Percentiles rank a stretch among this genome's conserved stretches.
These are phyloP conservation scores for Amylocarpus encephaloides DNA, from an alignment of 2,329 filamentous ascomycete species.

Conservation along the genomic window DNA sequence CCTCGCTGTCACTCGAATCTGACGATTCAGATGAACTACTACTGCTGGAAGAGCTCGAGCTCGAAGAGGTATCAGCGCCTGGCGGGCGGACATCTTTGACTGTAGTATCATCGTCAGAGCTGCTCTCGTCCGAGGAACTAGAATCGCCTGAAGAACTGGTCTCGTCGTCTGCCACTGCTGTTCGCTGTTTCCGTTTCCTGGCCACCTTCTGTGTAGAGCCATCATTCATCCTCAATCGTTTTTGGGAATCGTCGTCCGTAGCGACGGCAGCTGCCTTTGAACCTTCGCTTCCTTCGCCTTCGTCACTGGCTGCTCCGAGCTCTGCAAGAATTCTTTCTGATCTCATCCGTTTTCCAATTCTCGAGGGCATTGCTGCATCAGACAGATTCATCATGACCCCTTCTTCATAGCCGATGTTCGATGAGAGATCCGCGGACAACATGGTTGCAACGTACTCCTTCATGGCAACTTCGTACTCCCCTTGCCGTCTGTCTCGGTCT, in stretches of 20 bases:
- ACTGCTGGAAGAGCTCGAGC: slow-evolving; percentile 25
- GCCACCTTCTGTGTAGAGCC: slow-evolving; percentile 40
- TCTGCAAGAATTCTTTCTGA: slow-evolving; percentile 52
- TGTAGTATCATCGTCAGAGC: slow-evolving; percentile 18
- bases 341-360: slow-evolving; percentile 57
- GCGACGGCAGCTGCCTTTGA: slow-evolving; percentile 8
- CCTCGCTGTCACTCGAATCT: slow-evolving; percentile 19
- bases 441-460: slow-evolving; percentile 41
- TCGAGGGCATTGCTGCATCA: slow-evolving; percentile 46
- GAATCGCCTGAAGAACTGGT: slow-evolving; percentile 20
- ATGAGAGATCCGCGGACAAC: slow-evolving; percentile 17
- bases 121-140: slow-evolving; percentile 15
- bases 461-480: slow-evolving; percentile 10
- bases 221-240: slow-evolving; percentile 40
- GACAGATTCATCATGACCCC: slow-evolving; percentile 32
- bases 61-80: slow-evolving; percentile 11
- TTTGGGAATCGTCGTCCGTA: slow-evolving; percentile 31
- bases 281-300: slow-evolving; percentile 10
- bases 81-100: slow-evolving; percentile 8
- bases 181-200: slow-evolving; percentile 40
- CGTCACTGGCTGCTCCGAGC: slow-evolving; percentile 35
- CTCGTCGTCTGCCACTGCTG: slow-evolving; percentile 21
- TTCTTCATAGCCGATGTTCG: slow-evolving; percentile 29
- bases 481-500: slow-evolving; percentile 42
- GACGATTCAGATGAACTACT: slow-evolving; percentile 23